Percentiles rank a stretch among this genome's conserved stretches.
Conservation (phyloP, 371 early-diverging fungal genomes). For the Nematocida homosporus region DNA sequence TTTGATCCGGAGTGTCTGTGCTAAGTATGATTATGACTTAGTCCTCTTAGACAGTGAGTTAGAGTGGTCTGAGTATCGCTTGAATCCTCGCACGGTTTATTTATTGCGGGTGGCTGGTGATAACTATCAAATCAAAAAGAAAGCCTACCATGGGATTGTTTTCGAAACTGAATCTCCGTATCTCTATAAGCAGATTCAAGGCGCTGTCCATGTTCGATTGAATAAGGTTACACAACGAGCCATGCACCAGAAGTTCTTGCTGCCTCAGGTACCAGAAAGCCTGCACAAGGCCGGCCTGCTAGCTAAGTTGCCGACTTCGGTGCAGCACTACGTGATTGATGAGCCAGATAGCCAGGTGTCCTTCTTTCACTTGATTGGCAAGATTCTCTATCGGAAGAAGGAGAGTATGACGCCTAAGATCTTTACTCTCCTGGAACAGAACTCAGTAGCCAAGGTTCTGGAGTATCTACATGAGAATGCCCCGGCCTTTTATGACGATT, state of each 20-base stretch:
- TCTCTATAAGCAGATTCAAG: conserved; percentile 16
- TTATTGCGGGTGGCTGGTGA: conserved; percentile 22
- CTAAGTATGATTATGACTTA: conserved; percentile 2
- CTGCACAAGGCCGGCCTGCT: conserved; percentile 5
- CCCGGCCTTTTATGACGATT: background rate
- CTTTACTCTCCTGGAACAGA: background rate
- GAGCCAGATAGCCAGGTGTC: background rate
- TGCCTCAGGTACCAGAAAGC: background rate
- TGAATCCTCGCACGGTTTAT: conserved; percentile 23
- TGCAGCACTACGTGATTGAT: background rate
- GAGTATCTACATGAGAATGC: conserved; percentile 38
- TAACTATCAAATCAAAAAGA: background rate
- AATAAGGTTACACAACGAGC: background rate
- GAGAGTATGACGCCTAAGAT: conserved; percentile 10
- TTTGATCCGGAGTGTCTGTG: background rate
- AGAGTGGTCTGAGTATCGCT: conserved; percentile 24
- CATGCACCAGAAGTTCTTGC: background rate
- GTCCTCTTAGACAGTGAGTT: conserved; percentile 30
- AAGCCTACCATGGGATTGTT: conserved; percentile 13
- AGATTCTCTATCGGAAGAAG: conserved; percentile 46
- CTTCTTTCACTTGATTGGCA: conserved; percentile 33
- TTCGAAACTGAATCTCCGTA: conserved; percentile 42
- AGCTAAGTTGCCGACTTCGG: background rate
- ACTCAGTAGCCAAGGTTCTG: conserved; percentile 7
- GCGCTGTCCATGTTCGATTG: conserved; percentile 14